Evolutionary conservation across 2,329 filamentous ascomycete genomes (phyloP), one percentile per base, ranked within the genome.

Genomic region (Colletotrichum coccodes): DNA sequence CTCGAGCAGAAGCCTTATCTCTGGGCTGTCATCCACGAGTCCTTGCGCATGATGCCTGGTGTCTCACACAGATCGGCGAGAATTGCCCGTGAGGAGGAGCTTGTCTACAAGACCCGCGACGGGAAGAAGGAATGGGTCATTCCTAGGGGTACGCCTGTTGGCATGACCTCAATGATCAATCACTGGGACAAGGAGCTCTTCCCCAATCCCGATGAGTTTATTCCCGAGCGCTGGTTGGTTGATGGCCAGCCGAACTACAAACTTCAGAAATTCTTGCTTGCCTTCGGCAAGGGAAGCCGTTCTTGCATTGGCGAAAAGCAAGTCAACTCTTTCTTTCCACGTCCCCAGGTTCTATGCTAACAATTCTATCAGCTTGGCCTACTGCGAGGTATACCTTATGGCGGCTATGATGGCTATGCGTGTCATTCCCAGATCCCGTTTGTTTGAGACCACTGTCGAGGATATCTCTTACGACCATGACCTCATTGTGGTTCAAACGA

Each of bases 1-100:
- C 72, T 83, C 7, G 78, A 85, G 70, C 72, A 79, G 50, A 73
- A 84, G 9, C 80, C 82, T 0, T 85, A 83, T 67, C 69, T 79
- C 11, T 64, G 68, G 46, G 73, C 63, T 21, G 71, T 75, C 11
- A 67, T 75, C 18, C 64, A 71, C n/a, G 74, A 76, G 59, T 64
- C 69, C 26, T 64, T 76, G n/a, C 73, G 74, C 32, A 64, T 75
- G 28, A 69, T 71, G 46, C 70, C 71, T 44, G 73, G 73, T 2
- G 62, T 74, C 11, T 70, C 71, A 6, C 60, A 52, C 26, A 71
- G 73, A 18, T 70, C 71, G 5, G 61, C 71, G 4, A 63, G 73
- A 23, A 64, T 72, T 21, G 71, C 73, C 4, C 71, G 71, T 6
- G 64, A 71, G 8, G 73, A 74, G 58, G 69, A 71, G 30, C 70